Percentiles rank a stretch among this genome's conserved stretches.
phyloP scores from a whole-genome alignment of 176 grass and related monocot species.

The Musa acuminata region DNA sequence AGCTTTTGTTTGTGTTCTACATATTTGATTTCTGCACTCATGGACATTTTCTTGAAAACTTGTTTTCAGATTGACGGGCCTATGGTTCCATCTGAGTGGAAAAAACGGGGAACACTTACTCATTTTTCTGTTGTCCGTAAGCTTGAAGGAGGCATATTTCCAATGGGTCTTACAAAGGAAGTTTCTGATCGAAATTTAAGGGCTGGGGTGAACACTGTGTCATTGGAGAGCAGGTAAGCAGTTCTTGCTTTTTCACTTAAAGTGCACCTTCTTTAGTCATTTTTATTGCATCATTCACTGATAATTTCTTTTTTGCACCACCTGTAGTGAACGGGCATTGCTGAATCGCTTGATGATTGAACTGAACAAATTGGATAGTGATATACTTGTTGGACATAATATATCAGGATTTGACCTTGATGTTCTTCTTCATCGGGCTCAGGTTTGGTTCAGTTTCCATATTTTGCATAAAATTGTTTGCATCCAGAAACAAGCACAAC shows the following conservation, averaged over 20 bases:
- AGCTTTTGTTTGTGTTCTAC: neutral
- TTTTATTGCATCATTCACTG: neutral
- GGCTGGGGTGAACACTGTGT: slow-evolving; percentile 53
- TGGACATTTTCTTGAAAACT: neutral
- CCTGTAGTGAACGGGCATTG: slow-evolving; percentile 80
- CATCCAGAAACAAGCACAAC: neutral
- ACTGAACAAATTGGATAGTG: slow-evolving; percentile 85
- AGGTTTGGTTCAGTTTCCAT: slow-evolving; percentile 32
- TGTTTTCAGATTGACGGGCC: slow-evolving; percentile 67
- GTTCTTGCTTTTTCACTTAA: neutral
- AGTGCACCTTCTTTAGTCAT: neutral
- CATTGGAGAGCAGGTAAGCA: slow-evolving; percentile 67
- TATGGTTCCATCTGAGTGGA: slow-evolving; percentile 75
- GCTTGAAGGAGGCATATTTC: slow-evolving; percentile 84
- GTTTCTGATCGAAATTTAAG: slow-evolving; percentile 72
- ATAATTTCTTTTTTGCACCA: slow-evolving; percentile 22
- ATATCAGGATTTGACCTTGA: slow-evolving; percentile 98
- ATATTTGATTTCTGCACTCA: neutral
- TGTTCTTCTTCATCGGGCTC: slow-evolving; percentile 84
- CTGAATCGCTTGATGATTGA: slow-evolving; percentile 94
- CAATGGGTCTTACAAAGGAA: slow-evolving; percentile 71
- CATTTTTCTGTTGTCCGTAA: slow-evolving; percentile 95
- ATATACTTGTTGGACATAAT: slow-evolving; percentile 94
- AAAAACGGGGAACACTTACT: slow-evolving; percentile 44
- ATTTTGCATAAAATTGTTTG: neutral